Evolutionary conservation across 768 basidiomycete species (phyloP), one percentile per base, ranked within the genome.

Genomic region (Auricularia auricula-judae): DNA sequence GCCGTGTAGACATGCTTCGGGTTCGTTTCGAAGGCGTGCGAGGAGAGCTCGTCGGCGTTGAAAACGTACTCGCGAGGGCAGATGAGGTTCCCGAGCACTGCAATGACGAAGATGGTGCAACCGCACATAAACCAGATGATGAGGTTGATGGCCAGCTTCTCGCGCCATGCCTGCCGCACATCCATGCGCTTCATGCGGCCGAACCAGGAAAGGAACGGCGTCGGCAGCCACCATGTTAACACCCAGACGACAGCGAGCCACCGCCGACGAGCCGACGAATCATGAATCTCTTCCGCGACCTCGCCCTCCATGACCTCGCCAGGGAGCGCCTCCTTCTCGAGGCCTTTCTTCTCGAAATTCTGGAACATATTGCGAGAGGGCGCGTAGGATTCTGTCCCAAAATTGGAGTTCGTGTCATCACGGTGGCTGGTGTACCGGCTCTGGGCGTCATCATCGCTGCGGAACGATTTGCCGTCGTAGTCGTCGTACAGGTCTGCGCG

Each of bases 361-460:
- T 89, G 87, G 83, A 98, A 97, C 95, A 97, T 98, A 70, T 97
- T 97, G 36, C 92, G 78, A 0, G 91, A 93, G 0, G 95, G 95
- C 0, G 94, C 95, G 70, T 97, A 98, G 0, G 89, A 90, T 72
- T 97, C 94, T 3, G 91, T 91, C 3, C 93, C 93, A 68, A 89
- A 87, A 70, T 91, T 89, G 0, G 91, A 93, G 58, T 80, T 80
- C 0, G 86, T 82, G 54, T 93, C 91, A 66, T 90, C 90, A 35
- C 86, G 83, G 66, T 89, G 83, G 63, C 85, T 88, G 0, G 90
- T 91, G 62, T 89, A 82, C 63, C 87, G 81, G 70, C 87, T 93
- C 5, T 86, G 84, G 7, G 84, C 85, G 69, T 94, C 93, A 64
- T 93, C 92, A 56, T 91, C 89, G 36, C 83, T 86, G 12, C 82